These are phyloP conservation scores for Fusarium sp. DNA, from an alignment of 2,329 filamentous ascomycete genomes.

Conservation along the genomic window DNA sequence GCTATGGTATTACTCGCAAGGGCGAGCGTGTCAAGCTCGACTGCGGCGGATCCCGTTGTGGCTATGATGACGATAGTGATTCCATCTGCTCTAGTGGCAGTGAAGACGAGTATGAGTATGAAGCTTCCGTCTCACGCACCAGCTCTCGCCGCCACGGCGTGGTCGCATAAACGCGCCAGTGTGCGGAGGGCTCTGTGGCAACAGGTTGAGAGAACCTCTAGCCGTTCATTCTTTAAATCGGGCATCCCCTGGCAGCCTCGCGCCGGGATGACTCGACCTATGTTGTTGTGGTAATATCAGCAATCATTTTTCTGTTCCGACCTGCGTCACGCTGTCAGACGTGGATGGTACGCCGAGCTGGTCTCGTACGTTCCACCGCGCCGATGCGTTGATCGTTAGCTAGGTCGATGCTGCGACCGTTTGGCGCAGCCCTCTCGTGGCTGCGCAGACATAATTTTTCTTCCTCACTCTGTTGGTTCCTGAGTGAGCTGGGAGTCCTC, in stretches of 20 bases:
- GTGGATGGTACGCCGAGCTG: slow-evolving; percentile 54
- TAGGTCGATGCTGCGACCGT: slow-evolving; percentile 65
- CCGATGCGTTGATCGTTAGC: slow-evolving; percentile 46
- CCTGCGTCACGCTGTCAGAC: slow-evolving; percentile 42
- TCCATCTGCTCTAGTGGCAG: slow-evolving; percentile 72
- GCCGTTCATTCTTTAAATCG: slow-evolving; percentile 49
- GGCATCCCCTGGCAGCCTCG: slow-evolving; percentile 39
- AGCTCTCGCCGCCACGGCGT: slow-evolving; percentile 71
- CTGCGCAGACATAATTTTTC: slow-evolving; percentile 39
- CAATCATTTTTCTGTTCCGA: slow-evolving; percentile 40
- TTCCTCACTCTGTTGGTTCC: slow-evolving; percentile 45
- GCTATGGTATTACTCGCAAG: slow-evolving; percentile 94
- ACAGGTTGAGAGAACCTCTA: slow-evolving; percentile 43
- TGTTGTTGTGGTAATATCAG: slow-evolving; percentile 46
- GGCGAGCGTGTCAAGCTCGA: slow-evolving; percentile 95
- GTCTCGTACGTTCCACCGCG: slow-evolving; percentile 49
- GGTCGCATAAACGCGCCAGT: slow-evolving; percentile 50
- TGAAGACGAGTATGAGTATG: slow-evolving; percentile 64
- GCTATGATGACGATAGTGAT: slow-evolving; percentile 76
- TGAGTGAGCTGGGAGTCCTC: slow-evolving; percentile 40
- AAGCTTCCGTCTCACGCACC: slow-evolving; percentile 55
- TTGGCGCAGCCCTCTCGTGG: slow-evolving; percentile 47
- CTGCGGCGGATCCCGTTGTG: slow-evolving; percentile 89
- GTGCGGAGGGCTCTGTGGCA: slow-evolving; percentile 37
- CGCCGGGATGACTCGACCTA: slow-evolving; percentile 44